These are phyloP conservation scores for Laguncularia racemosa DNA, from an alignment of 345 rosid species.

Conservation along the genomic window DNA sequence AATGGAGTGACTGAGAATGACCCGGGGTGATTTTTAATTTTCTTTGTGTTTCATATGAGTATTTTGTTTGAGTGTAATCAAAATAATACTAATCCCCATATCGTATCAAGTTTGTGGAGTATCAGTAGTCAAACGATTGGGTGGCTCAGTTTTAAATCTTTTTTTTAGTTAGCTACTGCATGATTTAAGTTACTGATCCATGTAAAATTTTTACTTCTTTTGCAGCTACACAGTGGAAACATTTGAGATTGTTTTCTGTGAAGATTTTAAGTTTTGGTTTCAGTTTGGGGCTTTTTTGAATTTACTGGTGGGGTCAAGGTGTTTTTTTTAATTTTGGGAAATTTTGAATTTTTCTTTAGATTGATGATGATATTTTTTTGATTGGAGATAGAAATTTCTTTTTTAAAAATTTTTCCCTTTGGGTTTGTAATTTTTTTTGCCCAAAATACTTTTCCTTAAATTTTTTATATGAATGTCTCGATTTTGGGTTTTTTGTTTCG, in stretches of 20 bases:
- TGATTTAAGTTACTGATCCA: not conserved
- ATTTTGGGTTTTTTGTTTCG: slow-evolving; percentile 2
- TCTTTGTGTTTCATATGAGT: no score
- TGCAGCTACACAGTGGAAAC: slow-evolving; percentile 59
- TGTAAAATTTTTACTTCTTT: not conserved
- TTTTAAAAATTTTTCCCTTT: not conserved
- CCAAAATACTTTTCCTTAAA: not conserved
- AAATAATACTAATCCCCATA: no score
- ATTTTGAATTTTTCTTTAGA: not conserved
- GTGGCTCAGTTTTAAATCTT: no score
- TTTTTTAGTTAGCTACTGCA: no score
- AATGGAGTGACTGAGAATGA: no score
- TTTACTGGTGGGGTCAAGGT: no score
- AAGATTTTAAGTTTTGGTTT: slow-evolving; percentile 43
- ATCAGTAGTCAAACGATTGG: no score
- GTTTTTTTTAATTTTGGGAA: no score
- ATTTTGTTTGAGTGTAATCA: no score
- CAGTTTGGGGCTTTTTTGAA: not conserved
- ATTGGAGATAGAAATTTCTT: not conserved
- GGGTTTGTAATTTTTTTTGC: not conserved
- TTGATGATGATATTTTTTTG: not conserved
- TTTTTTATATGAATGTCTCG: not conserved
- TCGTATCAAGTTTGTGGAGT: no score
- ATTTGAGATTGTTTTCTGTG: slow-evolving; percentile 52
- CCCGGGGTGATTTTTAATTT: no score